Conservation (phyloP, 2,329 filamentous ascomycete species). For the Penicillium sp. region DNA sequence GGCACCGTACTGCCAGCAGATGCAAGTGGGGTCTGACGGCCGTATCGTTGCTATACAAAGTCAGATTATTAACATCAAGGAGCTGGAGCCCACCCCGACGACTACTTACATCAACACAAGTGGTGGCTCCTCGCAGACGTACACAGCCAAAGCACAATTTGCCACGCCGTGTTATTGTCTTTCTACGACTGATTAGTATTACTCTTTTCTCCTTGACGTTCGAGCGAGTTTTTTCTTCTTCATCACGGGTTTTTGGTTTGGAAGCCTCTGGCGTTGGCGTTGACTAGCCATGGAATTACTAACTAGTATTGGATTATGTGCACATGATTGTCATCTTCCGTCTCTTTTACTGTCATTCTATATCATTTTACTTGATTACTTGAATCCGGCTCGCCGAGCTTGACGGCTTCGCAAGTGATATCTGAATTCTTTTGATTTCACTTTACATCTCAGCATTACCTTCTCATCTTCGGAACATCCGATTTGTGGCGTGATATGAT, state of each 20-base stretch:
- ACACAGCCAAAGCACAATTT: constrained; percentile 41
- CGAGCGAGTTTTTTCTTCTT: constrained; percentile 27
- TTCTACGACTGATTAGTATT: constrained; percentile 39
- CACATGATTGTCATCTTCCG: constrained; percentile 30
- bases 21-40: constrained; percentile 61
- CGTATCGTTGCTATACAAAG: constrained; percentile 38
- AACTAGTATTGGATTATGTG: constrained; percentile 28
- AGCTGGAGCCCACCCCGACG: constrained; percentile 42
- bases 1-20: constrained; percentile 66
- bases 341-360: constrained; percentile 26
- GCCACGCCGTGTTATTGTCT: constrained; percentile 43
- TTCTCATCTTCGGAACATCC: constrained; percentile 8
- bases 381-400: constrained; percentile 7
- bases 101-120: constrained; percentile 35
- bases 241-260: constrained; percentile 19
- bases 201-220: constrained; percentile 17
- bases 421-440: constrained; percentile 9
- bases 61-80: constrained; percentile 39
- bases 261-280: constrained; percentile 31
- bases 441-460: constrained; percentile 1
- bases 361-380: constrained; percentile 1
- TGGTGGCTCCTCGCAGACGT: constrained; percentile 37
- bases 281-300: constrained; percentile 19
- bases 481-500: constrained; percentile 19
- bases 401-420: constrained; percentile 10